These are phyloP conservation scores for Apiotrichum veenhuisii DNA, from an alignment of 1,284 basidiomycete species.

Conservation along the genomic window DNA sequence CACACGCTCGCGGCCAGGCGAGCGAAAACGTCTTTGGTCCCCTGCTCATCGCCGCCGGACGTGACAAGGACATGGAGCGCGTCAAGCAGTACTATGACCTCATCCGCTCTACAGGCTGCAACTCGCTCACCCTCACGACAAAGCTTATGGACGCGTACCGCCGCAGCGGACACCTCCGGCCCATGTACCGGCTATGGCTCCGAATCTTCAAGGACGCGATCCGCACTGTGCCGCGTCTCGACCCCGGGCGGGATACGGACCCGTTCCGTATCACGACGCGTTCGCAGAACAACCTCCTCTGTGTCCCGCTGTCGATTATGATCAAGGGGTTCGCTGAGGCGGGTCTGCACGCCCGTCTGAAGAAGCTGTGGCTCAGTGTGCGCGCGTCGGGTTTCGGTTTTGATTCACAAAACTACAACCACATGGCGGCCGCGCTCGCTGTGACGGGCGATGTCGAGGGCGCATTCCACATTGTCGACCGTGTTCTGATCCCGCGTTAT, in stretches of 20 bases:
- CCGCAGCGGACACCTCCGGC: slow-evolving; percentile 58
- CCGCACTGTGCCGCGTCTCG: slow-evolving; percentile 1
- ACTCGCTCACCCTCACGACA: slow-evolving; percentile 49
- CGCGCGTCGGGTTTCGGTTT: slow-evolving; percentile 70
- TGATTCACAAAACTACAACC: slow-evolving; percentile 92
- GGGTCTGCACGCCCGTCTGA: slow-evolving; percentile 63
- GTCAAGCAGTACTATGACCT: slow-evolving; percentile 59
- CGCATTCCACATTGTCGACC: slow-evolving; percentile 78
- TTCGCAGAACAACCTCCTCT: slow-evolving; percentile 58
- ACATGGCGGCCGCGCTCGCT: slow-evolving; percentile 69
- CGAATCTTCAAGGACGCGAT: slow-evolving; percentile 9
- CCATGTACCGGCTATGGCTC: slow-evolving; percentile 63
- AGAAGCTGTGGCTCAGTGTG: slow-evolving; percentile 65
- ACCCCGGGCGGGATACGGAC: not conserved
- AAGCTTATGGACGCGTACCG: slow-evolving; percentile 74
- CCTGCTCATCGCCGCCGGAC: slow-evolving; percentile 33
- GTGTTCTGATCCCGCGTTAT: slow-evolving; percentile 66
- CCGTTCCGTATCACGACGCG: not conserved
- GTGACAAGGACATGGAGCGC: slow-evolving; percentile 28
- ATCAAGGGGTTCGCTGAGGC: slow-evolving; percentile 69
- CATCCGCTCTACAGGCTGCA: slow-evolving; percentile 2
- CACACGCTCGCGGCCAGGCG: slow-evolving; percentile 21
- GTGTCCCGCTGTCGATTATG: slow-evolving; percentile 77
- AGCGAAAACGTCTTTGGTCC: slow-evolving; percentile 39
- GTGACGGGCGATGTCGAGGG: slow-evolving; percentile 73